Evolutionary conservation across 305 asterid species (phyloP), one percentile per base, ranked within the genome.

Genomic region (Solanum hybrid): DNA sequence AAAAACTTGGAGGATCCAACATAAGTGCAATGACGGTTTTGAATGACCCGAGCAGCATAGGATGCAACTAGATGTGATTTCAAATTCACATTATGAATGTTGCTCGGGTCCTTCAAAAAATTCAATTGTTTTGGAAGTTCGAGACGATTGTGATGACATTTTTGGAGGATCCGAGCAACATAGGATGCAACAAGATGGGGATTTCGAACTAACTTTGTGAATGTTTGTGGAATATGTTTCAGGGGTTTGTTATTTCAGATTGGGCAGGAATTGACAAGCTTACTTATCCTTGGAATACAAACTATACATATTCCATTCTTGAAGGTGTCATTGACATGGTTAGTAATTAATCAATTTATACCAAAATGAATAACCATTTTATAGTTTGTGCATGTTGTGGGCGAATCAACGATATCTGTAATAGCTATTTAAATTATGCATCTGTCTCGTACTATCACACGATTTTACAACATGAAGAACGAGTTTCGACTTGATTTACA

Each of bases 181-280:
- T 26, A 71, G 10, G 36, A 27, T 16, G 82, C 24, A 51, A 24
- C 9, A 12, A 32, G 24, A 87, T 36, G 14, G 20, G 86, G 82
- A 64, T 78, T 27, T 84, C 64, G 73, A 75, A 26, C 4, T 56
- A 7, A 85, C 9, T 14, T 22, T 35, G 60, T 66, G 17, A 16
- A 73, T 77, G 26, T 22, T 84, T 77, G 12, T 77, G 36, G 38
- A 32, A 79, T 66, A 40, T 81, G 37, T 88, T 89, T 88, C 93
- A 94, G 96, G 98, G 98, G 46, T 94, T 95, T 90, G 96, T 94
- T 42, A 93, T 95, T 78, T 93, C 96, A 64, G 96, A 94, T 87
- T 95, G 91, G 76, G 87, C 80, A 80, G 98, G 94, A 27, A 92
- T 93, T 14, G 97, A 95, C 80, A 91, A 90, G 90, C 90, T 94